Evolutionary conservation across 148 eudicot genomes (phyloP).

Genomic region (Rhododendron ferrugineum): DNA sequence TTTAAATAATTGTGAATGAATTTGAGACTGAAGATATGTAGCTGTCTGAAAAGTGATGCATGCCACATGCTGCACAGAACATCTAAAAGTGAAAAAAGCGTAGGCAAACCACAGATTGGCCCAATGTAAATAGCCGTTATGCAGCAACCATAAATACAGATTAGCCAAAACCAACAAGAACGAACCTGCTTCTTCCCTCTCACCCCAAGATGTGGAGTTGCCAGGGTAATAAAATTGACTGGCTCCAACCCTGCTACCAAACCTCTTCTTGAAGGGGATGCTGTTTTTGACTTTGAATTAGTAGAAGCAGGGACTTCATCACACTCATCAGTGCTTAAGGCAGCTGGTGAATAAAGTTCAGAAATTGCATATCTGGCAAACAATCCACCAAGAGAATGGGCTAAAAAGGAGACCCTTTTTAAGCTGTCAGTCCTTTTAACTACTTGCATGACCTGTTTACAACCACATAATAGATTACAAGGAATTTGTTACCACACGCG

Average conservation of each 20-base stretch:
- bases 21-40: neutral
- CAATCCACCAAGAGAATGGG: constrained; percentile 98
- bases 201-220: constrained; percentile 98
- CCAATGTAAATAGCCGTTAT: neutral
- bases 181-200: constrained; percentile 95
- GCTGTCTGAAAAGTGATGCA: neutral
- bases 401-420: constrained; percentile 82
- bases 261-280: constrained; percentile 30
- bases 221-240: constrained; percentile 85
- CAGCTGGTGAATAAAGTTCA: constrained; percentile 49
- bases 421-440: constrained; percentile 66
- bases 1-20: neutral
- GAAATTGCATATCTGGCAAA: constrained; percentile 87
- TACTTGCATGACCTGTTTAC: constrained; percentile 62
- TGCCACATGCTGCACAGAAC: neutral
- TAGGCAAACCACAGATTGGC: neutral
- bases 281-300: constrained; percentile 21
- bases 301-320: constrained; percentile 17
- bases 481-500: neutral
- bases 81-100: neutral
- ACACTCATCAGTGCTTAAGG: constrained; percentile 16
- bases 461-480: constrained; percentile 1
- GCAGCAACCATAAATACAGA: neutral
- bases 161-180: neutral
- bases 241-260: constrained; percentile 82